phyloP scores from a whole-genome alignment of 352 stramenopile species.

The Pythium vanterpoolii region DNA sequence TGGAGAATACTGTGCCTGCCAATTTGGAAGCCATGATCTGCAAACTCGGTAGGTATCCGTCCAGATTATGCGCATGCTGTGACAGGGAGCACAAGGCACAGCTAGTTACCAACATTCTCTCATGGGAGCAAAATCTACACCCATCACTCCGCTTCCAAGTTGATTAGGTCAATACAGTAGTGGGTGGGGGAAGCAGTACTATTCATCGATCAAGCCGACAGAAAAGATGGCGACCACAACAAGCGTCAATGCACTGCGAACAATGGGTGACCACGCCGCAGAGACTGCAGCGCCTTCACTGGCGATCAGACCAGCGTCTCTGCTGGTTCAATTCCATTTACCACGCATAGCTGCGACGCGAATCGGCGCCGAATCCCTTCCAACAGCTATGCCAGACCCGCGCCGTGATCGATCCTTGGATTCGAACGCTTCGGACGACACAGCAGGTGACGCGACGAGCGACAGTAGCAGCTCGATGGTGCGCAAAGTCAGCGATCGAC shows the following conservation, averaged over 20 bases:
- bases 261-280: not conserved
- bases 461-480: not conserved
- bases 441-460: not conserved
- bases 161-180: too few relatives aligned
- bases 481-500: not conserved
- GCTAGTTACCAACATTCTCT: too few relatives aligned
- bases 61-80: too few relatives aligned
- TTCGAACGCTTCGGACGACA: not conserved
- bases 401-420: not conserved
- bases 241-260: not conserved
- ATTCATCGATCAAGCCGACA: too few relatives aligned
- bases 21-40: too few relatives aligned
- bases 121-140: too few relatives aligned
- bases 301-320: not conserved
- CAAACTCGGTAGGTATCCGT: too few relatives aligned
- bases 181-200: too few relatives aligned
- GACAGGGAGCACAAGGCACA: too few relatives aligned
- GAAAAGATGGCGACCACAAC: not conserved
- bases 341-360: not conserved
- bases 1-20: too few relatives aligned
- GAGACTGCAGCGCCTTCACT: not conserved
- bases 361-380: not conserved
- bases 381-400: not conserved
- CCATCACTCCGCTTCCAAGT: too few relatives aligned
- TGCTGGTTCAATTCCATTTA: constrained; percentile 1